Conservation (phyloP, 78 protist genomes). For the Guillardia theta region DNA sequence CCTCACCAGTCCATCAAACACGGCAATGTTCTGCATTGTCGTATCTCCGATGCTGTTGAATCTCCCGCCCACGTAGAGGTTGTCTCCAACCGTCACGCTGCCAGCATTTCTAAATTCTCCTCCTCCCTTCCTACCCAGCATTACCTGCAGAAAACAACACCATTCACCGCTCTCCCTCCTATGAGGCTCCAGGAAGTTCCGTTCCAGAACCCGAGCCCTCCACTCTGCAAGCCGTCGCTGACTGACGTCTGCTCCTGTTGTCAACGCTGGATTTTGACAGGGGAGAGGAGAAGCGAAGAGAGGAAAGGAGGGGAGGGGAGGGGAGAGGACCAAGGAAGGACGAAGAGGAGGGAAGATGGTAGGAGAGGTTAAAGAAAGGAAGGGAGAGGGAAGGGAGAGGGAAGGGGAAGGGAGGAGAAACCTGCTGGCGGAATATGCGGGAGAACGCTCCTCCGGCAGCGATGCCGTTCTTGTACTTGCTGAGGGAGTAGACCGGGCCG, state of each 20-base stretch:
- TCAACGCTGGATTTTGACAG: neutral
- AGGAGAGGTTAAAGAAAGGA: neutral
- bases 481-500: neutral
- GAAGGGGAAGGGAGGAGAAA: too few species aligned
- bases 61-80: neutral
- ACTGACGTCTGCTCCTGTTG: neutral
- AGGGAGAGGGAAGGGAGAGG: neutral
- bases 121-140: neutral
- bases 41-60: neutral
- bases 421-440: neutral
- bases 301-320: neutral
- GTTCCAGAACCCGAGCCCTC: neutral
- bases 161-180: neutral
- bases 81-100: neutral
- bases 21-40: neutral
- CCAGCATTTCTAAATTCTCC: too few species aligned
- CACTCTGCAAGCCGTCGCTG: neutral
- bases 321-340: neutral
- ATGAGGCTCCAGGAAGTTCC: neutral
- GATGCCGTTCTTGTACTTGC: neutral
- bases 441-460: neutral
- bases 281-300: neutral
- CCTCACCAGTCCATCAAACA: neutral
- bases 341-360: neutral
- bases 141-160: neutral